phyloP scores from a whole-genome alignment of 495 filamentous ascomycete species.

The Penicillium diatomitis region DNA sequence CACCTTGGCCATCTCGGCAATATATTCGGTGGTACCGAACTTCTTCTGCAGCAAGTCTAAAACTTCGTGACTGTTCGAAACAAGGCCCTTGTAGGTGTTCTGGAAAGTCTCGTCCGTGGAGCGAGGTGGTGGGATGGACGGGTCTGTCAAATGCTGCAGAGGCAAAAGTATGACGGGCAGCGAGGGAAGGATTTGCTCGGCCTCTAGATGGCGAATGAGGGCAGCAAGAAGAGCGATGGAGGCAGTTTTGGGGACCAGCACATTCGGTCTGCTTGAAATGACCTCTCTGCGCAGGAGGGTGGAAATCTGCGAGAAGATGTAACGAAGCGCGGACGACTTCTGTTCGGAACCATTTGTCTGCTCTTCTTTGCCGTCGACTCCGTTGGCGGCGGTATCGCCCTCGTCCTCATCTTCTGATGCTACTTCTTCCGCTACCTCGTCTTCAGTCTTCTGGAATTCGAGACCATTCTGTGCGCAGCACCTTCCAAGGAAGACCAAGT shows the following conservation, averaged over 20 bases:
- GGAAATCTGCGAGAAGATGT: slow-evolving; percentile 66
- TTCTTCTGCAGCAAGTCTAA: slow-evolving; percentile 71
- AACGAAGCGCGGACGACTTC: slow-evolving; percentile 48
- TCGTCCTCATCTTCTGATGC: slow-evolving; percentile 34
- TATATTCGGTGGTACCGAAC: slow-evolving; percentile 71
- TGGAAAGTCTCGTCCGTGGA: slow-evolving; percentile 59
- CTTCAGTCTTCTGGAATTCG: slow-evolving; percentile 33
- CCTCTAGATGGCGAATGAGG: slow-evolving; percentile 47
- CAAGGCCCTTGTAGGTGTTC: slow-evolving; percentile 55
- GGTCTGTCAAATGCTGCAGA: slow-evolving; percentile 74
- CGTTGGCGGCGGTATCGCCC: slow-evolving; percentile 15
- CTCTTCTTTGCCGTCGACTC: slow-evolving; percentile 24
- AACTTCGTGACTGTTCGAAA: slow-evolving; percentile 59
- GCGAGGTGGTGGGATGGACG: slow-evolving; percentile 57
- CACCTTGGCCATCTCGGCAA: slow-evolving; percentile 56
- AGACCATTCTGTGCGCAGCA: slow-evolving; percentile 57
- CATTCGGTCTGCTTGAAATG: slow-evolving; percentile 46
- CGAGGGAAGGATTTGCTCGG: slow-evolving; percentile 47
- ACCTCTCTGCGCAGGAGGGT: slow-evolving; percentile 71
- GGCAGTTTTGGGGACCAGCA: slow-evolving; percentile 63
- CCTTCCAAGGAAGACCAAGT: slow-evolving; percentile 65
- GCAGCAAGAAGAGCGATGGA: slow-evolving; percentile 63
- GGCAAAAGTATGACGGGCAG: slow-evolving; percentile 63
- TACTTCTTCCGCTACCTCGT: slow-evolving; percentile 25
- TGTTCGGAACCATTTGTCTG: slow-evolving; percentile 10